Conservation (phyloP, 2,329 filamentous ascomycete species). For the Phyllosticta paracitricarpa region DNA sequence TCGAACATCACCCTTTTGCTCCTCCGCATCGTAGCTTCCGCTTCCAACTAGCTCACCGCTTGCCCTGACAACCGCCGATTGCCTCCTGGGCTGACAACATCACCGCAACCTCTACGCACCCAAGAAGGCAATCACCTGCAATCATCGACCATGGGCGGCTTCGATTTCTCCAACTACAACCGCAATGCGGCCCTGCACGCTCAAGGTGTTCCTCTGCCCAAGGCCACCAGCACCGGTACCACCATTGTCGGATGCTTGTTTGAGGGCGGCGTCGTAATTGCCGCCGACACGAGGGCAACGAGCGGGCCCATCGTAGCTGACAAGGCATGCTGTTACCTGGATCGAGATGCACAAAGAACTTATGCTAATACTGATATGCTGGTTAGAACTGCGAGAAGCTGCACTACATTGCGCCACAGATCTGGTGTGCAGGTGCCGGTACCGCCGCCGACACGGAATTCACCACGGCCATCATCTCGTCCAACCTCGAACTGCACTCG, state of each 20-base stretch:
- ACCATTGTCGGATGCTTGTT: constrained; percentile 98
- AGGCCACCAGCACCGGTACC: constrained; percentile 96
- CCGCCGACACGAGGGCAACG: constrained; percentile 94
- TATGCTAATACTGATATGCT: constrained; percentile 14
- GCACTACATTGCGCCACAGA: constrained; percentile 96
- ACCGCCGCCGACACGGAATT: constrained; percentile 98
- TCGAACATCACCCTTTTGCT: not conserved
- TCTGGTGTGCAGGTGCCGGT: constrained; percentile 97
- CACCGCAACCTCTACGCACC: not conserved
- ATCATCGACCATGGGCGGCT: constrained; percentile 64
- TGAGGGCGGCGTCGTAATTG: constrained; percentile 95
- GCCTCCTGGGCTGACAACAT: not conserved
- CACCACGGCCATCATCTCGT: constrained; percentile 96
- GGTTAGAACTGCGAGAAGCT: constrained; percentile 93
- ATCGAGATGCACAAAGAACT: constrained; percentile 5
- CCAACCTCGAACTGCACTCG: constrained; percentile 93
- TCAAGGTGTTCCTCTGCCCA: constrained; percentile 85
- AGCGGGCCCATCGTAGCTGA: constrained; percentile 97
- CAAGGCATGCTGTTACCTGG: constrained; percentile 51
- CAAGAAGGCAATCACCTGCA: not conserved
- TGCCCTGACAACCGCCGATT: not conserved
- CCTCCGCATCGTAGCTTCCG: not conserved
- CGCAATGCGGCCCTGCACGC: constrained; percentile 94
- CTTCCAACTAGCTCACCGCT: not conserved
- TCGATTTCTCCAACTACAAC: constrained; percentile 99